Base-by-base conservation (phyloP, 768 basidiomycete genomes). In the Mycena sanguinolenta region DNA sequence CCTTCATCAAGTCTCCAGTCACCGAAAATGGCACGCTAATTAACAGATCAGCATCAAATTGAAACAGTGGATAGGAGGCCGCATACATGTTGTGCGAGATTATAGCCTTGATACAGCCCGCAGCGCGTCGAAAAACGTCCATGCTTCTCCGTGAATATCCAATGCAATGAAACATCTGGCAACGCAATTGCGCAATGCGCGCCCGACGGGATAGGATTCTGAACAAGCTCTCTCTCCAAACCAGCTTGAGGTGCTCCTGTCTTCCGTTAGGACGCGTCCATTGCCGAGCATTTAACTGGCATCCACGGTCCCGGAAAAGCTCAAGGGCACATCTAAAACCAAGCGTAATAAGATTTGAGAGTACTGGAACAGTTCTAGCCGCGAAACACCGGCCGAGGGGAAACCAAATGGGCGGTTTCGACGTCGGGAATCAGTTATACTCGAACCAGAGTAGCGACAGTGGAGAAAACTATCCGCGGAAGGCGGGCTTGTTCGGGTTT, bases 1-100 rank as follows among this genome's bases (percentile, higher is more conserved):
- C 84, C 30, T 83, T 87, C 94, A 98, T 98, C 10, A 98, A 80
- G 77, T 97, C 95, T 4, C 96, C 97, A 27, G 97, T 89, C 69
- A 92, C 92, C 70, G 91, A 94, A 77, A 96, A 91, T 4, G 94
- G 91, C 14, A 95, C 94, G 69, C 95, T 96, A 70, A 34, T 5
- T 34, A 34, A 4, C 10, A 34, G 32, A 10, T 34, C 32, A 34
- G 32, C 32, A 34, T 34, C 32, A 10, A 34, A 34, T 34, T 34
- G 16, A n/a, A n/a, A n/a, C n/a, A 19, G 23, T 28, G 50, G 23
- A n/a, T 21, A 60, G 39, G 58, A 34, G 17, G 59, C 19, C n/a
- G 78, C 92, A 75, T 75, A 94, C 93, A 92, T 91, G 75, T 91
- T 90, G 69, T 86, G 83, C 2, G 83, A 78, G 16, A 87, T 84